Conservation (phyloP, 2,329 filamentous ascomycete species). For the Apiospora pterosperma region DNA sequence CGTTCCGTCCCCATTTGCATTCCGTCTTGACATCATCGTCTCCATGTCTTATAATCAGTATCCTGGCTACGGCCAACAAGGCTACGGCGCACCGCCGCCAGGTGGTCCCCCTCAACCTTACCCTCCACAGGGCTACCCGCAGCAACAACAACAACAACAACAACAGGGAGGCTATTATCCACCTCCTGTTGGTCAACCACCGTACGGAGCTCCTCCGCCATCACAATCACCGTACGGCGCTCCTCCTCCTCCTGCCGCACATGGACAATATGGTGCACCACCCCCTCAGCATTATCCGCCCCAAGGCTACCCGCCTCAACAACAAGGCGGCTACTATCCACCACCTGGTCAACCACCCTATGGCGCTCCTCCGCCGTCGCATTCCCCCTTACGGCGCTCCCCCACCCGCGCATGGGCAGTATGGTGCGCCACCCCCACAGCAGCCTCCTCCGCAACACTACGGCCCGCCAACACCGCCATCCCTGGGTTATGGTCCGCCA, state of each 20-base stretch:
- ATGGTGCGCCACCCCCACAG: slow-evolving; percentile 26
- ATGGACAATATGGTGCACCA: slow-evolving; percentile 28
- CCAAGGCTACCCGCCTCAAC: slow-evolving; percentile 29
- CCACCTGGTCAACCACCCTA: slow-evolving; percentile 31
- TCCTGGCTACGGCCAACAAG: slow-evolving; percentile 22
- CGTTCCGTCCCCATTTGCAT: no score
- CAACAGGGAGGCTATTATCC: slow-evolving; percentile 27
- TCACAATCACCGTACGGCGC: slow-evolving; percentile 21
- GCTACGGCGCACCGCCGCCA: slow-evolving; percentile 14
- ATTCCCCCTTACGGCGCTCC: slow-evolving; percentile 34
- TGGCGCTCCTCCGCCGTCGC: slow-evolving; percentile 22
- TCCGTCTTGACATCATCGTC: not conserved
- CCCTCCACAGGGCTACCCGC: not conserved
- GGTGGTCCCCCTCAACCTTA: slow-evolving; percentile 15
- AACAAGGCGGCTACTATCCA: slow-evolving; percentile 27
- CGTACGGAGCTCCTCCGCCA: slow-evolving; percentile 22
- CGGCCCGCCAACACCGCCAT: slow-evolving; percentile 59
- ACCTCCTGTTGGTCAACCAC: slow-evolving; percentile 12
- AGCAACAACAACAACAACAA: not conserved
- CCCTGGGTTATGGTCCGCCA: slow-evolving; percentile 70
- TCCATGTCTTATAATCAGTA: slow-evolving; percentile 12
- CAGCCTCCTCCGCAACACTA: slow-evolving; percentile 24
- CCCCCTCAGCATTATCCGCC: slow-evolving; percentile 7
- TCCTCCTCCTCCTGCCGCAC: slow-evolving; percentile 26
- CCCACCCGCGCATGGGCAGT: slow-evolving; percentile 29